Percentiles rank a stretch among this genome's conserved stretches.
Evolutionary conservation across 164 flowering plant genomes (phyloP).

Genomic region (Umbellularia californica): DNA sequence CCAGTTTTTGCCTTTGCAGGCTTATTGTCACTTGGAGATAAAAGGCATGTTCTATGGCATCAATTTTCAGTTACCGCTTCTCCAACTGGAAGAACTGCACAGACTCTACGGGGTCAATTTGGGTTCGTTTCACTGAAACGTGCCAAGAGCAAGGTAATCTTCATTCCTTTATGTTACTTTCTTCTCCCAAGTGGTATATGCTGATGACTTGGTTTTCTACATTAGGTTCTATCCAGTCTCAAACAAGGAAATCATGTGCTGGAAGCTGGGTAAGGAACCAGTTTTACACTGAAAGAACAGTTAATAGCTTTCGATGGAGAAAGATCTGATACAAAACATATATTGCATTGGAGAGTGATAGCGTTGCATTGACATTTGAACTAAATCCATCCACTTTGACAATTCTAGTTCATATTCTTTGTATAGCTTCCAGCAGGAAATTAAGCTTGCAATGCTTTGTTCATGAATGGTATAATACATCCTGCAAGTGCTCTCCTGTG

Average conservation of each 20-base stretch:
- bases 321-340: not conserved
- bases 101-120: conserved; percentile 9
- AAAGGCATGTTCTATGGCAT: conserved; percentile 14
- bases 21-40: not conserved
- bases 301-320: not conserved
- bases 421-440: not conserved
- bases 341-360: not conserved
- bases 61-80: conserved; percentile 17
- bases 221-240: conserved; percentile 48
- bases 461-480: not conserved
- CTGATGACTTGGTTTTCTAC: not conserved
- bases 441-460: not conserved
- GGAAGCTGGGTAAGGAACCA: conserved; percentile 47
- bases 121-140: conserved; percentile 10
- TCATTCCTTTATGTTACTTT: not conserved
- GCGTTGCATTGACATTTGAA: not conserved
- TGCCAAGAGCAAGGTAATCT: conserved; percentile 29
- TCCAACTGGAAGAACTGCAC: conserved; percentile 10
- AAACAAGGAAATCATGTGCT: conserved; percentile 32
- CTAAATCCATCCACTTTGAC: not conserved
- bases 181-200: not conserved
- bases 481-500: not conserved
- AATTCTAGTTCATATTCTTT: not conserved
- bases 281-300: not conserved
- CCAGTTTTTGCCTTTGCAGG: not conserved